These are phyloP conservation scores for Saturnispora ahearnii DNA, from an alignment of 805 yeast species.

Conservation along the genomic window DNA sequence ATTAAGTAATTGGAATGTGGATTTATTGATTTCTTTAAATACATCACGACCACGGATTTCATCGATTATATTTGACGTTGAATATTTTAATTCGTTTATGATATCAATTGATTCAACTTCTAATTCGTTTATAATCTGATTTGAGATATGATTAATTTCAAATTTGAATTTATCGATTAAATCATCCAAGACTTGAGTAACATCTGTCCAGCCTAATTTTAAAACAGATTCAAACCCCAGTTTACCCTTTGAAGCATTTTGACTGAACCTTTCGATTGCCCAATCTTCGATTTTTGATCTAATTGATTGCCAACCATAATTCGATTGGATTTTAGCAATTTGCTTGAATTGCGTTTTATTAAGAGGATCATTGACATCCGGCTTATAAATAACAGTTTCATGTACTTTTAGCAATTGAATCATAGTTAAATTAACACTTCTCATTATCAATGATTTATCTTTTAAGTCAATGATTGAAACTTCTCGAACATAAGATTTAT, in stretches of 20 bases:
- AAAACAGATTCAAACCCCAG: constrained; percentile 79
- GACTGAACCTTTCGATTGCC: constrained; percentile 81
- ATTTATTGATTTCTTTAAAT: constrained; percentile 16
- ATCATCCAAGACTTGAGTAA: constrained; percentile 16
- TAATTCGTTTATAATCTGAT: constrained; percentile 21
- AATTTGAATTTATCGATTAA: constrained; percentile 14
- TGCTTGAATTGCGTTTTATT: constrained; percentile 60
- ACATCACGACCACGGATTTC: constrained; percentile 17
- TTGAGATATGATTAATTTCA: constrained; percentile 18
- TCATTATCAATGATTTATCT: constrained; percentile 57
- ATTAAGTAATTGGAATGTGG: constrained; percentile 18
- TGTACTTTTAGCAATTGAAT: constrained; percentile 64
- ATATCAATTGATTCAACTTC: constrained; percentile 21
- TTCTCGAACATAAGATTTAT: constrained; percentile 77
- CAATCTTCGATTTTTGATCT: constrained; percentile 86
- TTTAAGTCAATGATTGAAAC: constrained; percentile 73
- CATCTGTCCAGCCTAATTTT: constrained; percentile 23
- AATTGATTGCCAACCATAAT: constrained; percentile 56
- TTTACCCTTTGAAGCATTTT: constrained; percentile 78
- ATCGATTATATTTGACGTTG: constrained; percentile 12
- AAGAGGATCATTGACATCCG: constrained; percentile 47
- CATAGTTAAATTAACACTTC: constrained; percentile 84
- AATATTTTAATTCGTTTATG: constrained; percentile 11
- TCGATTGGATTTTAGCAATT: constrained; percentile 83
- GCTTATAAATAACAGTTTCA: constrained; percentile 78